Percentiles rank a stretch among this genome's conserved stretches.
Conservation (phyloP, 192 early-diverging fungal species). For the Backusella luteola region DNA sequence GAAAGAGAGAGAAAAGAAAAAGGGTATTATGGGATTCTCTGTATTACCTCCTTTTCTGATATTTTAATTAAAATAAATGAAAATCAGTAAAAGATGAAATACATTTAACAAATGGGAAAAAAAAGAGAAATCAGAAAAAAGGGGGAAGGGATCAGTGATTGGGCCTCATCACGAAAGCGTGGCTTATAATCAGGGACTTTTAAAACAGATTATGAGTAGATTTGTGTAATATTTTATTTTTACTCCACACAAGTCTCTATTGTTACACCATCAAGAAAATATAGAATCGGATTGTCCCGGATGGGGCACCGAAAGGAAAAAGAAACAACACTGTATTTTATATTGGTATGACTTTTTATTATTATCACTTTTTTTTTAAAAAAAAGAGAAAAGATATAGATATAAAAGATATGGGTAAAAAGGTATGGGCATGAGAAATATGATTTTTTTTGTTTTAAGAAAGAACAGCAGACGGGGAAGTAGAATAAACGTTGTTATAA, state of each 20-base stretch:
- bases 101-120: neutral
- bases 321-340: neutral
- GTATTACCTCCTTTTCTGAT: neutral
- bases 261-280: neutral
- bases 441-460: constrained; percentile 8
- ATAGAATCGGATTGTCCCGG: neutral
- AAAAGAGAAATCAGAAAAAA: neutral
- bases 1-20: neutral
- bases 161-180: neutral
- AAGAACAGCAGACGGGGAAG: constrained; percentile 7
- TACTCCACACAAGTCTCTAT: neutral
- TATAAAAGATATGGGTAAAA: neutral
- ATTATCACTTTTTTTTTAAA: neutral
- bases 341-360: neutral
- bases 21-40: neutral
- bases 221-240: neutral
- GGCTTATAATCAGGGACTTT: neutral
- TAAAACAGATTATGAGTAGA: neutral
- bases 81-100: neutral
- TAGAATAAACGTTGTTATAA: neutral
- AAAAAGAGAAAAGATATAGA: neutral
- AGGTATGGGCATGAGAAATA: neutral
- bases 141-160: neutral
- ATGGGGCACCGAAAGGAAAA: neutral
- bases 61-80: neutral